A percentile compares a stretch with the other conserved stretches of the same genome.
These are phyloP conservation scores for Apostasia ramifera DNA, from an alignment of 106 monocot genomes.

Conservation along the genomic window DNA sequence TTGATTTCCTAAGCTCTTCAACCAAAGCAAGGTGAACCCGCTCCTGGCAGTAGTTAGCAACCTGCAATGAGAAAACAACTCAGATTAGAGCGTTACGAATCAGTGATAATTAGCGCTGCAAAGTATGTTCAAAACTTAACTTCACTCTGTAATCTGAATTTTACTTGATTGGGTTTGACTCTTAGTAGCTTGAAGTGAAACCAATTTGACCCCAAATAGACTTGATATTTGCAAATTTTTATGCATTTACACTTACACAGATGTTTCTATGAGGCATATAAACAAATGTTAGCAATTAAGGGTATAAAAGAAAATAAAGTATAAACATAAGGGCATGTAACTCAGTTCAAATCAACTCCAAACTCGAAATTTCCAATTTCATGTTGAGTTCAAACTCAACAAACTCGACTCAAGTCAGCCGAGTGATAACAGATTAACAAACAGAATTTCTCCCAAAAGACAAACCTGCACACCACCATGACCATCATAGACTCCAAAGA, in stretches of 20 bases:
- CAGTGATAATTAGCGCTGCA: not conserved
- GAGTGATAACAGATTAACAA: not conserved
- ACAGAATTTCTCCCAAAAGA: not conserved
- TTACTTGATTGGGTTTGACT: too few relatives aligned
- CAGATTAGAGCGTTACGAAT: not conserved
- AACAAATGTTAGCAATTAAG: too few relatives aligned
- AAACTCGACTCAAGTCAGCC: not conserved
- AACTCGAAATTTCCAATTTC: not conserved
- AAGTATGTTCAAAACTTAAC: not conserved
- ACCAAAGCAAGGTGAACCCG: slow-evolving; percentile 45
- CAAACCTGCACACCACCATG: slow-evolving; percentile 61
- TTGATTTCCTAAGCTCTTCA: slow-evolving; percentile 28
- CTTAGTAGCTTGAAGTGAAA: too few relatives aligned
- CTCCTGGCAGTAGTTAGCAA: slow-evolving; percentile 58
- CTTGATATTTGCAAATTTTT: too few relatives aligned
- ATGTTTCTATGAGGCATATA: too few relatives aligned
- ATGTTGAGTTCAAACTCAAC: not conserved
- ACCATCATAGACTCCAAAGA: slow-evolving; percentile 83
- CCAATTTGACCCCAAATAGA: too few relatives aligned
- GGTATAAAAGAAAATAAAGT: too few relatives aligned
- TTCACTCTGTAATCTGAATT: not conserved
- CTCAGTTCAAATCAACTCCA: not conserved
- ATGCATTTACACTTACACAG: too few relatives aligned
- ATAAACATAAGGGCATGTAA: too few relatives aligned
- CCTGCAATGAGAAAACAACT: slow-evolving; percentile 22